Evolutionary conservation across 2,329 filamentous ascomycete genomes (phyloP), one percentile per base, ranked within the genome.

Genomic region (Lizonia empirigonia): DNA sequence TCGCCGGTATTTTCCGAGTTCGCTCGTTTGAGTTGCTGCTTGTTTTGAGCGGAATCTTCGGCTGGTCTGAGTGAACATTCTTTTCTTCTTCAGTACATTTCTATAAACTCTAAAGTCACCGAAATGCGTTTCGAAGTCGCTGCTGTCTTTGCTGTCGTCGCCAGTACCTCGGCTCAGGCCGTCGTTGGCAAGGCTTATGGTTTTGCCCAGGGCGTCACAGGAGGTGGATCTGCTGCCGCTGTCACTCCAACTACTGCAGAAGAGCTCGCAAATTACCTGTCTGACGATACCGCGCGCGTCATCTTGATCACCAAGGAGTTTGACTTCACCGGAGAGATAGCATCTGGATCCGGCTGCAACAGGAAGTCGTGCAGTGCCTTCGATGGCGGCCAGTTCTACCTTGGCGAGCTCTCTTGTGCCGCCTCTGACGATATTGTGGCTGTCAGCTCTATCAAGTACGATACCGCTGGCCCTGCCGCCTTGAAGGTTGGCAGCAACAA

Each of bases 401-500:
- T 65, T 16, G 60, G 62, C 7, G 59, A 63, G 16, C 55, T 65
- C 5, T 60, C 57, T 16, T 65, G 62, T 26, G 57, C 51, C 23
- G 42, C 41, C 10, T 45, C 41, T n/a, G 53, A 57, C 18, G 48
- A 51, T 24, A 61, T 56, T 19, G 55, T 60, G 6, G 37, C 59
- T 19, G 55, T 62, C n/a, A 65, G 56, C 53, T 63, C 60, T 7
- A 63, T 67, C 48, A 70, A 53, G 5, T 74, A 74, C 54, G 71
- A 74, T 54, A 62, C 66, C 30, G 71, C 69, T 23, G 66, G 69
- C 22, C 37, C 56, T 5, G 36, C 55, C 3, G 51, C 64, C 13
- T 69, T 75, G 46, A 56, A 62, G 10, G 72, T 77, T 13, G 65
- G 54, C 5, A 72, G 68, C 32, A 67, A 77, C 50, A 77, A 77